Evolutionary conservation across 2,329 filamentous ascomycete species (phyloP).

Genomic region (Metarhizium rileyi): DNA sequence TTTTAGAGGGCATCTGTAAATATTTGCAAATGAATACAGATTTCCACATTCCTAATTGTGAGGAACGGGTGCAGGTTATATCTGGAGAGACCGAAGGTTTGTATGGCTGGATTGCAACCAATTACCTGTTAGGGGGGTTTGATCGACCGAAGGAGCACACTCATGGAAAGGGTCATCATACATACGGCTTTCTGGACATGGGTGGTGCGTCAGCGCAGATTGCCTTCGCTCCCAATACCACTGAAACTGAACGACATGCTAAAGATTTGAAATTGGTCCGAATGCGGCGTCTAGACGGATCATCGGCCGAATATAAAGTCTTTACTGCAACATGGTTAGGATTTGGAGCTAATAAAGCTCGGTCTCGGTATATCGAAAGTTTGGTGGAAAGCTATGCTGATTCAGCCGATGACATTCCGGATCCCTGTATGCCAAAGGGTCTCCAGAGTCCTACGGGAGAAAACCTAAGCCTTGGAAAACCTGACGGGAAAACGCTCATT

Average conservation of each 20-base stretch:
- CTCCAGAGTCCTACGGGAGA: slow-evolving; percentile 65
- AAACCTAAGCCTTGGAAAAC: slow-evolving; percentile 21
- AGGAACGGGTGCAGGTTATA: slow-evolving; percentile 84
- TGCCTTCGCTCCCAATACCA: slow-evolving; percentile 88
- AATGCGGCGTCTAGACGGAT: slow-evolving; percentile 73
- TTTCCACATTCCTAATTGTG: slow-evolving; percentile 86
- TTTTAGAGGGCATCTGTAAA: slow-evolving; percentile 71
- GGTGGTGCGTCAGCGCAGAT: slow-evolving; percentile 96
- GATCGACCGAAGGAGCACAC: slow-evolving; percentile 63
- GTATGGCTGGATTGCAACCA: slow-evolving; percentile 96
- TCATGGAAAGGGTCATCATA: slow-evolving; percentile 83
- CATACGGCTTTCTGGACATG: slow-evolving; percentile 98
- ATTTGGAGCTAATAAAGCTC: slow-evolving; percentile 92
- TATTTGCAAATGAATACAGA: slow-evolving; percentile 69
- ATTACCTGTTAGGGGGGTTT: slow-evolving; percentile 89
- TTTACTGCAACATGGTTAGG: slow-evolving; percentile 97
- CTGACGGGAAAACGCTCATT: slow-evolving; percentile 44
- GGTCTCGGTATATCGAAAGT: slow-evolving; percentile 70
- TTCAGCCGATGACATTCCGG: slow-evolving; percentile 60
- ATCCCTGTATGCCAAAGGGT: slow-evolving; percentile 81
- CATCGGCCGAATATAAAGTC: slow-evolving; percentile 69
- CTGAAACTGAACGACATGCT: slow-evolving; percentile 81
- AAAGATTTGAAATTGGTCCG: slow-evolving; percentile 81
- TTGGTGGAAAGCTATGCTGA: slow-evolving; percentile 57
- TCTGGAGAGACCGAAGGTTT: slow-evolving; percentile 90